Conservation (phyloP, 257 asterid genomes). For the Solanum habrochaites region DNA sequence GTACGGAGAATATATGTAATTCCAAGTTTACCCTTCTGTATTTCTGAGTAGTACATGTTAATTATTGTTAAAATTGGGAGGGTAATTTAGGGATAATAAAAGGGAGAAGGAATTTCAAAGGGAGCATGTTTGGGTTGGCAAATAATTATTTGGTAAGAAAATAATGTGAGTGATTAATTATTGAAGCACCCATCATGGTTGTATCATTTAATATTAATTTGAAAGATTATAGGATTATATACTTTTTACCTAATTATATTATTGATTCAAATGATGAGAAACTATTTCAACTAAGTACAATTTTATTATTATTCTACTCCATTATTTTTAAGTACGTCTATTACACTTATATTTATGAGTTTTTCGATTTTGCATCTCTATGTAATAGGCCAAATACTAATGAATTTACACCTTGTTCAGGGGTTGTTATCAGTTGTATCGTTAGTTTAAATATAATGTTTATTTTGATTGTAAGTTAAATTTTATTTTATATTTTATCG, state of each 20-base stretch:
- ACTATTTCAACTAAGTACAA: conserved; percentile 6
- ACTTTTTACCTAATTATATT: conserved; percentile 18
- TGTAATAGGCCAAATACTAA: background rate
- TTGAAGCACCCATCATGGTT: background rate
- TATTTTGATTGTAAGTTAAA: too few relatives aligned
- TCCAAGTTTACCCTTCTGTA: background rate
- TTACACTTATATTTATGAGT: background rate
- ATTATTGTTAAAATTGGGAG: background rate
- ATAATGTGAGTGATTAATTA: background rate
- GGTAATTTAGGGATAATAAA: background rate
- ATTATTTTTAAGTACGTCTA: background rate
- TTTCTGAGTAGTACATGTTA: background rate
- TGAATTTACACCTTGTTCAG: background rate
- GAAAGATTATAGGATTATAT: background rate
- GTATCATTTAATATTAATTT: background rate
- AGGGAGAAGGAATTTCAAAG: background rate
- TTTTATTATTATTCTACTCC: background rate
- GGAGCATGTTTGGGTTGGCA: background rate
- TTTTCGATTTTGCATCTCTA: background rate
- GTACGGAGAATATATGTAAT: background rate
- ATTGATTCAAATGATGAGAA: conserved; percentile 16
- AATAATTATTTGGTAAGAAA: background rate
- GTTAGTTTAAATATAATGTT: too few relatives aligned
- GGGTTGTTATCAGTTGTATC: background rate
- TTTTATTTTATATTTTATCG: background rate